A percentile compares a stretch with the other conserved stretches of the same genome.
phyloP scores from a whole-genome alignment of 306 rosid genomes.

The Medicago lupulina region DNA sequence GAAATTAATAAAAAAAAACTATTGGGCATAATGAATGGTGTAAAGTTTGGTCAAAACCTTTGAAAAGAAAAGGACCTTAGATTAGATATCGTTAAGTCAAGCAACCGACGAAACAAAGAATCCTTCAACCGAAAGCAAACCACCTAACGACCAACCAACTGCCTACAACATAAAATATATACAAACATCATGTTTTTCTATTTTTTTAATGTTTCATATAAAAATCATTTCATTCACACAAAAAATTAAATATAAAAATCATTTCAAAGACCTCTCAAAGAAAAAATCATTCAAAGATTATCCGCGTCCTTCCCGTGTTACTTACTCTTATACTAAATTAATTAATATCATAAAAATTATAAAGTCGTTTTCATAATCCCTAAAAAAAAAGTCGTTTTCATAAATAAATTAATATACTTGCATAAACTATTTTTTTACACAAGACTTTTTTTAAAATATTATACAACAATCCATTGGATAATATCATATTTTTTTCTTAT shows the following conservation, averaged over 20 bases:
- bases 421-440: background rate
- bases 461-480: background rate
- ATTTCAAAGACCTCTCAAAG: too few species aligned
- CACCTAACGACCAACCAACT: slow-evolving; percentile 71
- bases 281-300: slow-evolving; percentile 10
- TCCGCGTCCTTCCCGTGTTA: slow-evolving; percentile 19
- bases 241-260: background rate
- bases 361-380: background rate
- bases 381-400: background rate
- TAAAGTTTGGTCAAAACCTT: slow-evolving; percentile 54
- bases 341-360: background rate
- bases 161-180: slow-evolving; percentile 40
- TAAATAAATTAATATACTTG: background rate
- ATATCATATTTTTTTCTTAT: background rate
- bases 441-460: background rate
- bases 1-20: background rate
- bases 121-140: slow-evolving; percentile 71
- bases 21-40: slow-evolving; percentile 20
- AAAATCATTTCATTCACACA: background rate
- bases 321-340: background rate
- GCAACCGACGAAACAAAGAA: slow-evolving; percentile 58
- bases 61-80: slow-evolving; percentile 46
- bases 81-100: slow-evolving; percentile 44
- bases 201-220: background rate
- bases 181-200: background rate